Evolutionary conservation across 345 rosid species (phyloP), one percentile per base, ranked within the genome.

Genomic region (Melaleuca alternifolia): DNA sequence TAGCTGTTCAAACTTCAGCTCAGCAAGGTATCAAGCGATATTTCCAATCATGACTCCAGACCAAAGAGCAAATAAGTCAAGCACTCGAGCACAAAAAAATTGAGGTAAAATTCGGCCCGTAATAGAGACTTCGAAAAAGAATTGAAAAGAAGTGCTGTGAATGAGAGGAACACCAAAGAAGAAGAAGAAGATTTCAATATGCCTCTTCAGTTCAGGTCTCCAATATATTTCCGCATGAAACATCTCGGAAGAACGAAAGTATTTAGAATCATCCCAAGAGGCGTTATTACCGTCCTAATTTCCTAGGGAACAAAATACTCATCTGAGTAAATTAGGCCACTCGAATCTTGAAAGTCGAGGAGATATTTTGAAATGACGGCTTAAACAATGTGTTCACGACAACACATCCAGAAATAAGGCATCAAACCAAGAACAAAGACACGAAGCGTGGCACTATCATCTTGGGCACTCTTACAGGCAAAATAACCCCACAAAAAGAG

Each of bases 221-320:
- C 86, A 85, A 62, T 24, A 20, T 50, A 57, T 85, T 85, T 85
- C 86, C 86, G 82, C 86, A 85, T 85, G 53, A 44, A 54, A 59
- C 16, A 85, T 85, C 86, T 85, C 86, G 53, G 86, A 85, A 85
- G 91, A 89, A 91, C 89, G 90, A 89, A 85, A 85, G 82, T 62
- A 59, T 50, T 85, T 0, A 26, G 0, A 46, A 61, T 85, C 86
- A 85, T 85, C 86, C 50, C 51, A 21, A 83, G 88, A 87, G 88
- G 88, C 57, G 62, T 82, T 33, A 24, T 71, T 71, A 33, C 59
- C 13, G 1, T 33, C 79, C 79, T 4, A 4, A 18, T 33, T 33
- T 71, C 44, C 48, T 33, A 65, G 24, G 46, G 46, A 65, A 65
- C 9, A 33, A 33, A 65, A 41, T 46, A 41, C 46, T 33, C 46